A percentile compares a stretch with the other conserved stretches of the same genome.
Conservation (phyloP, 163 green algal species). For the Scenedesmus sp. region DNA sequence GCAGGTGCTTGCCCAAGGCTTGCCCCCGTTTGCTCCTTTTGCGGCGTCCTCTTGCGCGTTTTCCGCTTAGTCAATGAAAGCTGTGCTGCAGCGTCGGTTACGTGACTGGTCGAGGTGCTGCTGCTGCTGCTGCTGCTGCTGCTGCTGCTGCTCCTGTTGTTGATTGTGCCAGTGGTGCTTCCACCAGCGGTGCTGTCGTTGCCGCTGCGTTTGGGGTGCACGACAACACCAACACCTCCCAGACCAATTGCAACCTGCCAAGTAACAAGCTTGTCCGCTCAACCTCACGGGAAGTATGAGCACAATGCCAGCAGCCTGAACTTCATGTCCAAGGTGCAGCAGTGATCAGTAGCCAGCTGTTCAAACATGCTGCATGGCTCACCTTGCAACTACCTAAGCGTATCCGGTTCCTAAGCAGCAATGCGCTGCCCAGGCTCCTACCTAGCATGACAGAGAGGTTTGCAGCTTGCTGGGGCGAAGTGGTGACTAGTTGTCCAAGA, state of each 20-base stretch:
- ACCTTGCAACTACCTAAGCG: background rate
- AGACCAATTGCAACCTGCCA: background rate
- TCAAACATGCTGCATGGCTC: background rate
- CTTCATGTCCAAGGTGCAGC: background rate
- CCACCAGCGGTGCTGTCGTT: background rate
- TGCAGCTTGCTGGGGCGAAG: too few relatives aligned
- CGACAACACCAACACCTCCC: background rate
- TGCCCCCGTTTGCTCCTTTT: background rate
- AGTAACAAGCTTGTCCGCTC: background rate
- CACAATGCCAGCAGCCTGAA: background rate
- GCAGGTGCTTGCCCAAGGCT: background rate
- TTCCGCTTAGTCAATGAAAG: too few relatives aligned
- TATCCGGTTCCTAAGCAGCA: background rate
- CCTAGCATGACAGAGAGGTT: background rate
- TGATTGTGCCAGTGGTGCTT: background rate
- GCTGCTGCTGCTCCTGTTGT: background rate
- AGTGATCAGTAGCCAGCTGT: background rate
- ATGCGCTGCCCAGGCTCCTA: background rate
- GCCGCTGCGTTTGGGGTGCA: background rate
- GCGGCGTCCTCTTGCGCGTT: background rate
- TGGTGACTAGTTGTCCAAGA: background rate
- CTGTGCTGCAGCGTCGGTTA: background rate
- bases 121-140: slow-evolving; percentile 11
- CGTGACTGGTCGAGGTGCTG: background rate
- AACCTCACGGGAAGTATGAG: too few relatives aligned